phyloP scores from a whole-genome alignment of 106 monocot genomes.

The Dendrobium huoshanense region DNA sequence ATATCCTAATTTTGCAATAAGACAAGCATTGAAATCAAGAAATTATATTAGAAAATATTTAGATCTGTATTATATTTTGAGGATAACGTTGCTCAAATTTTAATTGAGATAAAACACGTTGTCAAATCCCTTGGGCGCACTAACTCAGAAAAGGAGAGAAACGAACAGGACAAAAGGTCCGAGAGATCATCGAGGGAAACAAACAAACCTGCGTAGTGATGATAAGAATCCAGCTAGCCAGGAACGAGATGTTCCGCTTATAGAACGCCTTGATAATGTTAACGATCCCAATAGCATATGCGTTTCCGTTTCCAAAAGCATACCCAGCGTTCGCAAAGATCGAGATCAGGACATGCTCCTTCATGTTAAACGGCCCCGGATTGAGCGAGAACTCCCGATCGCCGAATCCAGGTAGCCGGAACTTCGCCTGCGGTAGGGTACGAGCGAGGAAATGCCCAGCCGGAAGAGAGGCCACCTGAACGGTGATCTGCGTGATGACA shows the following conservation, averaged over 20 bases:
- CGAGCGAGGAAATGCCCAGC: conserved; percentile 57
- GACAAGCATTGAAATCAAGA: too few species aligned
- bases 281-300: conserved; percentile 81
- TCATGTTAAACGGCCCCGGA: conserved; percentile 95
- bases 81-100: too few species aligned
- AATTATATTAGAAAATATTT: too few species aligned
- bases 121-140: too few species aligned
- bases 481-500: conserved; percentile 84
- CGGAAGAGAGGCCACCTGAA: conserved; percentile 93
- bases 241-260: conserved; percentile 62
- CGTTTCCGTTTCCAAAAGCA: conserved; percentile 72
- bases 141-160: too few species aligned
- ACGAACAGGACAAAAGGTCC: not conserved
- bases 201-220: conserved; percentile 71
- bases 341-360: conserved; percentile 94
- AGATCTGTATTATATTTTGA: too few species aligned
- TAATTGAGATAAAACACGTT: too few species aligned
- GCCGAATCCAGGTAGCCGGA: conserved; percentile 50
- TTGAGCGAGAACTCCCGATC: conserved; percentile 65
- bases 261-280: conserved; percentile 91
- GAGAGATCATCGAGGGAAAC: not conserved
- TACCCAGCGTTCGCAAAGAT: conserved; percentile 95
- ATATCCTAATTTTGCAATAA: too few species aligned
- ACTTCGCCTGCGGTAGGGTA: conserved; percentile 50
- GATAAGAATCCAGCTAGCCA: conserved; percentile 73